A percentile compares a stretch with the other conserved stretches of the same genome.
Evolutionary conservation across 2,329 filamentous ascomycete species (phyloP).

Genomic region (Hymenoscyphus occultus): DNA sequence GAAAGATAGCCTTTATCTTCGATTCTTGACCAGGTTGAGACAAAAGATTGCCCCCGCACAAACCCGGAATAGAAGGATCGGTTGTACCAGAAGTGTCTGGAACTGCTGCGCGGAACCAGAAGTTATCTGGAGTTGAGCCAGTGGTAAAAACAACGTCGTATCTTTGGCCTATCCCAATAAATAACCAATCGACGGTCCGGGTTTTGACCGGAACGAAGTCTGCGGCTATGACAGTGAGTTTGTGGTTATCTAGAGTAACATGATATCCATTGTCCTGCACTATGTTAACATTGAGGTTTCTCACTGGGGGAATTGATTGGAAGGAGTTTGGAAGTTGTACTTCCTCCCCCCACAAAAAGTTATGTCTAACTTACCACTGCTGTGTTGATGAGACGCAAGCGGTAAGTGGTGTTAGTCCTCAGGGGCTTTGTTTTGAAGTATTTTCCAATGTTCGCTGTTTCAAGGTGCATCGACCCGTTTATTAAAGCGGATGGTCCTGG

Average conservation of each 20-base stretch:
- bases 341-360: no score
- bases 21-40: not conserved
- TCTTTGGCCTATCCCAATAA: constrained; percentile 55
- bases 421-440: constrained; percentile 25
- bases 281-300: no score
- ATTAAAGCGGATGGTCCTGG: constrained; percentile 17
- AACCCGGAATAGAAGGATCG: not conserved
- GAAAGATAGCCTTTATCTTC: constrained; percentile 6
- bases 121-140: constrained; percentile 40
- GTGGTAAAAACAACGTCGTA: constrained; percentile 45
- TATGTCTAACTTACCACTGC: constrained; percentile 34
- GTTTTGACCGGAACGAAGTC: constrained; percentile 56
- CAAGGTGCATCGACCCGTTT: constrained; percentile 19
- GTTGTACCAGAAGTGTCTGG: not conserved
- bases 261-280: constrained; percentile 36
- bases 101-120: constrained; percentile 48
- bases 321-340: no score
- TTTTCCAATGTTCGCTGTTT: constrained; percentile 12
- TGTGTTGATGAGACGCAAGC: constrained; percentile 46
- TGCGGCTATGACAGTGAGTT: constrained; percentile 60
- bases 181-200: constrained; percentile 56
- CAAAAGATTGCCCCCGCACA: constrained; percentile 4
- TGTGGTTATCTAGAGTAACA: constrained; percentile 51
- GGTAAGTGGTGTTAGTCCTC: constrained; percentile 40
- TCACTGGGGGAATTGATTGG: no score